These are phyloP conservation scores for Erysimum pusillum DNA, from an alignment of 441 rosid species.

Conservation along the genomic window DNA sequence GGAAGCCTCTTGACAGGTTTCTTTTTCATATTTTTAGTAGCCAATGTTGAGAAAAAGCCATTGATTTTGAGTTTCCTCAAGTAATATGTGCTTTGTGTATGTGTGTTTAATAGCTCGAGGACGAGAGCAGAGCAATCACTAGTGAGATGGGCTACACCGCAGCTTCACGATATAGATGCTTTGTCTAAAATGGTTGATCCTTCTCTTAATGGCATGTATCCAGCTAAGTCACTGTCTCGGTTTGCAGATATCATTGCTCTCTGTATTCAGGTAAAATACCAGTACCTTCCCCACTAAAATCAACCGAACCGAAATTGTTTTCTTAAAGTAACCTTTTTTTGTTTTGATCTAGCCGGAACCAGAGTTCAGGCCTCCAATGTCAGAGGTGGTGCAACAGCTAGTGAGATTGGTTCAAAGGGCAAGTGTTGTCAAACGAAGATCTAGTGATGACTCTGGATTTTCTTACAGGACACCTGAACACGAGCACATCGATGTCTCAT, in stretches of 20 bases:
- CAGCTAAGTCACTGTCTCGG: constrained; percentile 96
- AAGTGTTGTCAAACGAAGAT: constrained; percentile 77
- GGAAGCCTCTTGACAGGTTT: constrained; percentile 98
- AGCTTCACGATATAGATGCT: constrained; percentile 94
- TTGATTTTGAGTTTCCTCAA: not conserved
- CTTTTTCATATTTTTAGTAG: constrained; percentile 3
- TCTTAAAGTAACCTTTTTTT: constrained; percentile 5
- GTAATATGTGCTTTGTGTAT: constrained; percentile 1
- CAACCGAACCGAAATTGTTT: not conserved
- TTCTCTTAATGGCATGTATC: constrained; percentile 90
- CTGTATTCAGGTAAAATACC: constrained; percentile 82
- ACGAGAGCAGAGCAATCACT: constrained; percentile 89
- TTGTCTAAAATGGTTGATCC: constrained; percentile 98
- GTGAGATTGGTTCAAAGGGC: constrained; percentile 95
- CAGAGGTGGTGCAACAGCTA: constrained; percentile 94
- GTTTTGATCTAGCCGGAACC: constrained; percentile 77
- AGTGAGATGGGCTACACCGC: constrained; percentile 99
- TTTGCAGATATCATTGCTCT: constrained; percentile 95
- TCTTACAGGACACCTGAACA: constrained; percentile 86
- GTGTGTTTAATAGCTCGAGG: constrained; percentile 67
- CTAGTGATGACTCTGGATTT: constrained; percentile 90
- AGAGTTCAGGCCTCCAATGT: constrained; percentile 98
- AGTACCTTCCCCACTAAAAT: not conserved
- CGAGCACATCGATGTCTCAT: constrained; percentile 65
- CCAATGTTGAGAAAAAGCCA: constrained; percentile 9